Conservation (phyloP, 352 stramenopile species). For the Pythium aquatile region DNA sequence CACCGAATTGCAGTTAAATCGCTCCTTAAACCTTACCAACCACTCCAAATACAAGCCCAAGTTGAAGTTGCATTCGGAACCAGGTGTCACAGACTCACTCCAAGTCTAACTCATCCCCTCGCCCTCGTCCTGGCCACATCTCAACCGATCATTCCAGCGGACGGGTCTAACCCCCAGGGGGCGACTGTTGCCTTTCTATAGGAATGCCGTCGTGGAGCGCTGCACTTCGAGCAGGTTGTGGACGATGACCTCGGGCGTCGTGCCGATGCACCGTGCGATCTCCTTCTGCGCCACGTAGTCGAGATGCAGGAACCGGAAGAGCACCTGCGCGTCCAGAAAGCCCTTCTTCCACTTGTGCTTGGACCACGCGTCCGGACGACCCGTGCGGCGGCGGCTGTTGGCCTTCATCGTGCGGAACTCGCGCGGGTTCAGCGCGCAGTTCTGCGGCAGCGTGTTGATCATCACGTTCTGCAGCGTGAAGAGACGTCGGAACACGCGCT, state of each 20-base stretch:
- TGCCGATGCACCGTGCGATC: conserved; percentile 85
- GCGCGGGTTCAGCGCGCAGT: conserved; percentile 81
- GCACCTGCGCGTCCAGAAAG: conserved; percentile 77
- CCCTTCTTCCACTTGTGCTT: conserved; percentile 91
- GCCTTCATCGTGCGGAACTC: conserved; percentile 81
- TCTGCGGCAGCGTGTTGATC: conserved; percentile 86
- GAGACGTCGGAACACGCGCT: conserved; percentile 82
- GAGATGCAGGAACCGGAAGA: conserved; percentile 78
- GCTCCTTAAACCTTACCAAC: not conserved
- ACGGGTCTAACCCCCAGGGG: not conserved
- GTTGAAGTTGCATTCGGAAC: conserved; percentile 24
- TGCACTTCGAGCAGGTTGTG: conserved; percentile 89
- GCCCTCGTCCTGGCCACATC: not conserved
- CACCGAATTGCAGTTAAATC: not conserved
- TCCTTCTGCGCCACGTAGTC: conserved; percentile 89
- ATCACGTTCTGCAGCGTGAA: conserved; percentile 90
- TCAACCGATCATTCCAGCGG: too few species aligned
- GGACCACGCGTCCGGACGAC: conserved; percentile 74
- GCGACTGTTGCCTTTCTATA: conserved; percentile 32
- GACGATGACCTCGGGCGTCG: conserved; percentile 83
- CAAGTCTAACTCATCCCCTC: not conserved
- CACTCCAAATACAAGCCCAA: conserved; percentile 19
- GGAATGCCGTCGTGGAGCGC: conserved; percentile 61
- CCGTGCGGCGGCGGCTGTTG: conserved; percentile 57
- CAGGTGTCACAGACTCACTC: conserved; percentile 3